These are phyloP conservation scores for Trichoderma cornu-damae DNA, from an alignment of 2,329 filamentous ascomycete species.

Conservation along the genomic window DNA sequence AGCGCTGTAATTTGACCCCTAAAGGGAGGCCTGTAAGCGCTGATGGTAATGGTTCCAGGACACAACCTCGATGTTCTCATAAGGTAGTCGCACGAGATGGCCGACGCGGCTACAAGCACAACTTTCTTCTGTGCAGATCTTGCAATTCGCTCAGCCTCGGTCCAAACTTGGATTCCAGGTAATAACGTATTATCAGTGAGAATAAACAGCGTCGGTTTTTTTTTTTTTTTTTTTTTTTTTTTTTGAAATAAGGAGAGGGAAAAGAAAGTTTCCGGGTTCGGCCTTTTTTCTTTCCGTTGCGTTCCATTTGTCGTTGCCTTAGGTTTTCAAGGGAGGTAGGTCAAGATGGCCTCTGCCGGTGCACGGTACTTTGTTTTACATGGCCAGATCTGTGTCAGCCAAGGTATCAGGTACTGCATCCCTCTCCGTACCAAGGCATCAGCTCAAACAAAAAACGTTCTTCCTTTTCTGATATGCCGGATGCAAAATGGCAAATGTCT, in stretches of 20 bases:
- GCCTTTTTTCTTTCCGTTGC: not conserved
- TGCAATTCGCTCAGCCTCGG: not conserved
- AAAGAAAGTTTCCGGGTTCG: not conserved
- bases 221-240: too few relatives aligned
- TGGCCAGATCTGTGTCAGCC: not conserved
- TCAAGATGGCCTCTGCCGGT: not conserved
- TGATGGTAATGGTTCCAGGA: not conserved
- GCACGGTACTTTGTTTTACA: not conserved
- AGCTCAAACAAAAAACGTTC: not conserved
- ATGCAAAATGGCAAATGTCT: not conserved
- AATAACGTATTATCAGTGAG: not conserved
- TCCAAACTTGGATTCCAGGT: not conserved
- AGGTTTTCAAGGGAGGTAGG: too few relatives aligned
- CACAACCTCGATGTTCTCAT: too few relatives aligned
- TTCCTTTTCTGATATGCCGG: not conserved
- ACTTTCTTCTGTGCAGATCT: not conserved
- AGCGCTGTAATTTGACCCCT: slow-evolving; percentile 15
- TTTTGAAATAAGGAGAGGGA: too few relatives aligned
- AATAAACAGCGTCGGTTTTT: not conserved
- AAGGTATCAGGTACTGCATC: not conserved
- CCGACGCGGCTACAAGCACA: too few relatives aligned
- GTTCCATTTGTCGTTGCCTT: not conserved
- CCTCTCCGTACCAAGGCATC: not conserved
- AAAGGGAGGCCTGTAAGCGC: slow-evolving; percentile 5
- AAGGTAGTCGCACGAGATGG: too few relatives aligned